Percentiles rank a stretch among this genome's conserved stretches.
phyloP scores from a whole-genome alignment of 23 red algal genomes.

The Gracilaria caudata region DNA sequence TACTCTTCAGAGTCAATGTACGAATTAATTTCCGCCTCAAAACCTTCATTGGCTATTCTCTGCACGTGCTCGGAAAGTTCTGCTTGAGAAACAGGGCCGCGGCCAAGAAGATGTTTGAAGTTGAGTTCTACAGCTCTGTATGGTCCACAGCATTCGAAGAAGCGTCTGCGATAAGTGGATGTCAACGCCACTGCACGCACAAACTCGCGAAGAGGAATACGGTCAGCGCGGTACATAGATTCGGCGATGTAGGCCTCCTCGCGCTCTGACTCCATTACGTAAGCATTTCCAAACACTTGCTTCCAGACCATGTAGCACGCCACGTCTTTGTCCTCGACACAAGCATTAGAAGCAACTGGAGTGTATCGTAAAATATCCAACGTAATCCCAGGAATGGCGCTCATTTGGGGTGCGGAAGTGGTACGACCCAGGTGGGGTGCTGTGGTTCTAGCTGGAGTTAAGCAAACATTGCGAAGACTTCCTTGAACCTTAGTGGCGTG shows the following conservation, averaged over 20 bases:
- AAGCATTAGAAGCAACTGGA: constrained; percentile 31
- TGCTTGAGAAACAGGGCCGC: constrained; percentile 59
- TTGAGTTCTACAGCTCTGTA: constrained; percentile 84
- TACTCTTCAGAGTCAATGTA: constrained; percentile 85
- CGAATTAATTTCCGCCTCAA: constrained; percentile 78
- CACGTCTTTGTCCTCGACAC: constrained; percentile 66
- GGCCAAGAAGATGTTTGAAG: constrained; percentile 90
- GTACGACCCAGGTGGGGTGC: no score
- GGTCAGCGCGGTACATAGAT: constrained; percentile 75
- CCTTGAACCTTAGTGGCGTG: background rate
- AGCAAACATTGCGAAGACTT: background rate
- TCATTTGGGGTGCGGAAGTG: constrained; percentile 11
- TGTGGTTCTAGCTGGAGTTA: background rate
- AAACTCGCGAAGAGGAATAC: constrained; percentile 77
- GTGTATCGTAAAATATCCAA: constrained; percentile 59
- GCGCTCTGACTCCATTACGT: constrained; percentile 85
- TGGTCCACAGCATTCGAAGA: constrained; percentile 77
- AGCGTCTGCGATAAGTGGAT: constrained; percentile 80
- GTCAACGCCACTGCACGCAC: constrained; percentile 77
- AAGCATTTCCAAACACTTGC: constrained; percentile 91
- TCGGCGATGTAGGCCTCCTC: constrained; percentile 60
- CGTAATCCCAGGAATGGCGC: constrained; percentile 42
- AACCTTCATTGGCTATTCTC: constrained; percentile 70
- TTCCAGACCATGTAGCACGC: constrained; percentile 51
- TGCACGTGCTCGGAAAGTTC: constrained; percentile 76